Percentiles rank a stretch among this genome's conserved stretches.
These are phyloP conservation scores for Wickerhamiella brachini DNA, from an alignment of 805 yeast species.

Conservation along the genomic window DNA sequence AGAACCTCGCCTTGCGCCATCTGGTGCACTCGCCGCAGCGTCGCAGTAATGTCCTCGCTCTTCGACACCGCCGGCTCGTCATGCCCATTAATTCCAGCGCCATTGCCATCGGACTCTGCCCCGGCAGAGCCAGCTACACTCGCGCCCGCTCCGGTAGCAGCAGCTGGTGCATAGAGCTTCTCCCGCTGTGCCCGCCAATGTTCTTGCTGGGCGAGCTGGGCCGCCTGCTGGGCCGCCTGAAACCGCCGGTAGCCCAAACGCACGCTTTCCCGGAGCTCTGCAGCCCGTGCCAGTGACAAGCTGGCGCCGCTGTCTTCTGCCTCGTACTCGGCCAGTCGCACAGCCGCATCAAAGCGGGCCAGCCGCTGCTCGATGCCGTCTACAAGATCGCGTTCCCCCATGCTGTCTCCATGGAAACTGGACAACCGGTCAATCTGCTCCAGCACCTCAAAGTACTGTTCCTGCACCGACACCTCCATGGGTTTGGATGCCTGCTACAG, in stretches of 20 bases:
- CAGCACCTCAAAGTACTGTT: constrained; percentile 4
- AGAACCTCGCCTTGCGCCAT: constrained; percentile 29
- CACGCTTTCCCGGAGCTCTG: constrained; percentile 1
- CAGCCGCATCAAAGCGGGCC: constrained; percentile 6
- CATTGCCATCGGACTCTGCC: no score
- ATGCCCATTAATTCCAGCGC: no score
- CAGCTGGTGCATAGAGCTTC: background rate
- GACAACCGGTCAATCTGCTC: constrained; percentile 6
- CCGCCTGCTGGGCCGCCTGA: constrained; percentile 15
- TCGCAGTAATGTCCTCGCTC: constrained; percentile 20
- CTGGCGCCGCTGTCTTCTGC: background rate
- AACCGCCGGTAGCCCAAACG: constrained; percentile 9
- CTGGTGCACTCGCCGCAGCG: constrained; percentile 22
- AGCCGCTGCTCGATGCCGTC: constrained; percentile 5
- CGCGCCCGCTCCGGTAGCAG: background rate
- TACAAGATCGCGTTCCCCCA: background rate
- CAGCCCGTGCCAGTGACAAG: no score
- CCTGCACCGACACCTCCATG: background rate
- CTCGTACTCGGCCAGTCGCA: constrained; percentile 2
- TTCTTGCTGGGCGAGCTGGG: constrained; percentile 4
- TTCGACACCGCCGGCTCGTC: constrained; percentile 8
- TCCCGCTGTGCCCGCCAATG: background rate
- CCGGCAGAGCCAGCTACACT: background rate
- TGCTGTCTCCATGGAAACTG: background rate
- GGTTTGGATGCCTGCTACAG: no score